Conservation (phyloP, 1,284 basidiomycete genomes). For the Caloboletus firmus region DNA sequence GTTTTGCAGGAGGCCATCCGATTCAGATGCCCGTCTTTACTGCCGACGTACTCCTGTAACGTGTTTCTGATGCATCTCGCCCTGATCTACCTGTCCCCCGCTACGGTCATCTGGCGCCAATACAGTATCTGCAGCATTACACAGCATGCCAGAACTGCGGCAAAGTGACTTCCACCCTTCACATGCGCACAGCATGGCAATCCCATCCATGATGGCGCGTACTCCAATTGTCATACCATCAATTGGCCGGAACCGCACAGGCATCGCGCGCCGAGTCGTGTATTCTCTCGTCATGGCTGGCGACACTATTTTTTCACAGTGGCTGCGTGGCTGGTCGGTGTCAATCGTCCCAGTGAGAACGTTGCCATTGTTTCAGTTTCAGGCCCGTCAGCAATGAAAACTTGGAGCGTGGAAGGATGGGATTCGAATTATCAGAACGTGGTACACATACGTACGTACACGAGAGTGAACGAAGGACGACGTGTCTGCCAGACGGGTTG, state of each 20-base stretch:
- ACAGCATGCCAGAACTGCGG: not conserved
- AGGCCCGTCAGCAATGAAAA: not conserved
- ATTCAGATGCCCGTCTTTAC: not conserved
- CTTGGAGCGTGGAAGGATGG: too few species aligned
- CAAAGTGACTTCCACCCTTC: constrained; percentile 6
- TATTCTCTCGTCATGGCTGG: not conserved
- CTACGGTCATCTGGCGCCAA: too few species aligned
- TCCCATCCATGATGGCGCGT: not conserved
- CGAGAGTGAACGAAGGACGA: not conserved
- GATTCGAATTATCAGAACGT: not conserved
- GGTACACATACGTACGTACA: not conserved
- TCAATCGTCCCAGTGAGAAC: not conserved
- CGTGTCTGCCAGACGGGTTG: not conserved
- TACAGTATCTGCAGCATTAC: too few species aligned
- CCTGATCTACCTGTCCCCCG: constrained; percentile 4
- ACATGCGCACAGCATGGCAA: constrained; percentile 11
- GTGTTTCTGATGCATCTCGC: not conserved
- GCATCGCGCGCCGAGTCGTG: not conserved
- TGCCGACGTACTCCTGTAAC: not conserved
- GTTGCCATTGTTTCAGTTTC: not conserved
- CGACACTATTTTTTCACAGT: too few species aligned
- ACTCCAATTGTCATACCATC: constrained; percentile 2
- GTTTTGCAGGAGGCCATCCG: not conserved
- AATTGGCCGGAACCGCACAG: constrained; percentile 3
- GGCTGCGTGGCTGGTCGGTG: not conserved